A percentile compares a stretch with the other conserved stretches of the same genome.
Conservation (phyloP, 768 basidiomycete species). For the Leccinum disarticulatum region DNA sequence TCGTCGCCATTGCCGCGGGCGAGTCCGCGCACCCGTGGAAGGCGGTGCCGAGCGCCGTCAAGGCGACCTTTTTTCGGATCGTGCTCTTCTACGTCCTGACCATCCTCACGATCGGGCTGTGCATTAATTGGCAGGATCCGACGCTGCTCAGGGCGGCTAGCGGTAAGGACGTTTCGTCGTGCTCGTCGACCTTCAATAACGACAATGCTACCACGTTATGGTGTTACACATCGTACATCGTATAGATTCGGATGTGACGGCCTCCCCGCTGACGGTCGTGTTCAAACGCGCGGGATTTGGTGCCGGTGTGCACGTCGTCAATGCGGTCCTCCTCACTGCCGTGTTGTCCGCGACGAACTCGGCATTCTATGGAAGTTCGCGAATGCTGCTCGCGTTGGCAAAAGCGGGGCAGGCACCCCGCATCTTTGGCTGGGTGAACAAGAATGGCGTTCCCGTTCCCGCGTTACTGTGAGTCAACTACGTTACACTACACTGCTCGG, state of each 20-base stretch:
- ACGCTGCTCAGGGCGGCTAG: slow-evolving; percentile 48
- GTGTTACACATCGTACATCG: neutral
- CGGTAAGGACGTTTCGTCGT: slow-evolving; percentile 26
- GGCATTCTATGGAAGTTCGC: slow-evolving; percentile 65
- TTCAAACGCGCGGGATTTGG: slow-evolving; percentile 62
- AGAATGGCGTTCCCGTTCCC: slow-evolving; percentile 61
- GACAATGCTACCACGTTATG: neutral
- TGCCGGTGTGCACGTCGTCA: slow-evolving; percentile 61
- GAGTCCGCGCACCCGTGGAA: slow-evolving; percentile 65
- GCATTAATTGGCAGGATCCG: slow-evolving; percentile 60
- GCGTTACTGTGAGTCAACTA: slow-evolving; percentile 44
- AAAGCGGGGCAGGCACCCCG: slow-evolving; percentile 63
- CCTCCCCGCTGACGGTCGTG: slow-evolving; percentile 64
- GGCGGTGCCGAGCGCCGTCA: slow-evolving; percentile 62
- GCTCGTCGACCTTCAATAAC: neutral
- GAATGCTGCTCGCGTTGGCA: slow-evolving; percentile 62
- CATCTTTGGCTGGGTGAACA: slow-evolving; percentile 63
- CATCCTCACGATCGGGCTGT: slow-evolving; percentile 63
- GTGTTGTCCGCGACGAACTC: slow-evolving; percentile 65
- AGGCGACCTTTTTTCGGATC: slow-evolving; percentile 67
- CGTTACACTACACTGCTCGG: neutral
- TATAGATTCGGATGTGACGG: slow-evolving; percentile 48
- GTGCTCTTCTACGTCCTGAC: slow-evolving; percentile 64
- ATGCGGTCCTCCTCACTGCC: slow-evolving; percentile 65
- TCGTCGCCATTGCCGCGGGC: slow-evolving; percentile 72